These are phyloP conservation scores for Ascoidea tarda DNA, from an alignment of 805 yeast genomes.

Conservation along the genomic window DNA sequence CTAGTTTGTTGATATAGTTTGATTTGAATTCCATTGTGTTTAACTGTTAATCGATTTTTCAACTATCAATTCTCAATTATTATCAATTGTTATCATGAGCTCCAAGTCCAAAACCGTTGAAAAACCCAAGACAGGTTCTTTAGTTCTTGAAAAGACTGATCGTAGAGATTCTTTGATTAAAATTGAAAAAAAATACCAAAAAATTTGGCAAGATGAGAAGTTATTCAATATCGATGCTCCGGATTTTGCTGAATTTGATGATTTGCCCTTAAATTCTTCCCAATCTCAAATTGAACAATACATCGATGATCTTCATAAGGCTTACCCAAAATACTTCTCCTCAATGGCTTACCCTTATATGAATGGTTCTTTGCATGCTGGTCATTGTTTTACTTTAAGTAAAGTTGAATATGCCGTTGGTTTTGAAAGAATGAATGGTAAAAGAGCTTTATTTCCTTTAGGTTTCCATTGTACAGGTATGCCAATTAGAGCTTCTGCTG, in stretches of 20 bases:
- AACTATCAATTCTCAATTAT: no score
- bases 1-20: no score
- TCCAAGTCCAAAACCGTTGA: no score
- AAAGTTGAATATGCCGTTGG: conserved; percentile 89
- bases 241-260: conserved; percentile 42
- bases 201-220: conserved; percentile 77
- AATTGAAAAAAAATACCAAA: conserved; percentile 80
- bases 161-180: conserved; percentile 90
- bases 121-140: conserved; percentile 2
- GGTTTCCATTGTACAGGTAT: conserved; percentile 99
- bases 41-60: no score
- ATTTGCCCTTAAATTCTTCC: conserved; percentile 8
- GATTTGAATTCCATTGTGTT: no score
- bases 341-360: conserved; percentile 98
- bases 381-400: conserved; percentile 90
- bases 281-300: conserved; percentile 26
- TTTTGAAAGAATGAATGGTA: conserved; percentile 75
- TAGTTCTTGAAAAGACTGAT: conserved; percentile 47
- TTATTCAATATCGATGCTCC: conserved; percentile 87
- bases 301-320: conserved; percentile 54
- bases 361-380: conserved; percentile 98
- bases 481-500: conserved; percentile 96
- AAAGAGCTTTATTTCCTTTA: conserved; percentile 82
- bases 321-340: conserved; percentile 76
- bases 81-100: no score